Evolutionary conservation across 2,329 filamentous ascomycete genomes (phyloP).

Genomic region (Penicillium sclerotigenum): DNA sequence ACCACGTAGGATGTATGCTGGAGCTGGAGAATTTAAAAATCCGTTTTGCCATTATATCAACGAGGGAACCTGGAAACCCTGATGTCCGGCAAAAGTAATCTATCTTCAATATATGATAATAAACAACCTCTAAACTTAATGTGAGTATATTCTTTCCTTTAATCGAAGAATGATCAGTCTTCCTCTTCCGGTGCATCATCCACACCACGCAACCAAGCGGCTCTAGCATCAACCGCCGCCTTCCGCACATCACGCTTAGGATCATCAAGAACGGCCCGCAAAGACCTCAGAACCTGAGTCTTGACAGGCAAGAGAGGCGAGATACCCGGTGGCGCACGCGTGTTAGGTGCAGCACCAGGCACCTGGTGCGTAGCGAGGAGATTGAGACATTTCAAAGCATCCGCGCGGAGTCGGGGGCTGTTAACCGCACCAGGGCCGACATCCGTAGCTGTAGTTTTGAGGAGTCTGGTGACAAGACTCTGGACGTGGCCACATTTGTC

Average conservation of each 20-base stretch:
- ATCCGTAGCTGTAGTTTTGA: constrained; percentile 44
- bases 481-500: constrained; percentile 55
- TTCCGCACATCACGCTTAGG: constrained; percentile 60
- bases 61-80: not conserved
- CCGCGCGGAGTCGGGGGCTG: constrained; percentile 31
- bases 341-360: constrained; percentile 20
- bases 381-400: constrained; percentile 39
- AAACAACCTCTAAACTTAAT: not conserved
- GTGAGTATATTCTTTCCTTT: not conserved
- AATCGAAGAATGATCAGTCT: constrained; percentile 33
- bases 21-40: not conserved
- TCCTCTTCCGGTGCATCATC: constrained; percentile 60
- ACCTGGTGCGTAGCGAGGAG: constrained; percentile 34
- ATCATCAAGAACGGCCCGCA: constrained; percentile 59
- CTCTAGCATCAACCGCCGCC: constrained; percentile 60
- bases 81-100: not conserved
- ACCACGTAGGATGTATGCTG: not conserved
- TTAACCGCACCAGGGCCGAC: constrained; percentile 18
- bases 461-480: constrained; percentile 55
- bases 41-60: not conserved
- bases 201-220: constrained; percentile 56
- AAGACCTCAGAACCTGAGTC: constrained; percentile 54
- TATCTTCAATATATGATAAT: not conserved
- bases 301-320: constrained; percentile 56
- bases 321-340: constrained; percentile 28